Evolutionary conservation across 2,329 filamentous ascomycete species (phyloP).

Genomic region (Clarireedia sp.): DNA sequence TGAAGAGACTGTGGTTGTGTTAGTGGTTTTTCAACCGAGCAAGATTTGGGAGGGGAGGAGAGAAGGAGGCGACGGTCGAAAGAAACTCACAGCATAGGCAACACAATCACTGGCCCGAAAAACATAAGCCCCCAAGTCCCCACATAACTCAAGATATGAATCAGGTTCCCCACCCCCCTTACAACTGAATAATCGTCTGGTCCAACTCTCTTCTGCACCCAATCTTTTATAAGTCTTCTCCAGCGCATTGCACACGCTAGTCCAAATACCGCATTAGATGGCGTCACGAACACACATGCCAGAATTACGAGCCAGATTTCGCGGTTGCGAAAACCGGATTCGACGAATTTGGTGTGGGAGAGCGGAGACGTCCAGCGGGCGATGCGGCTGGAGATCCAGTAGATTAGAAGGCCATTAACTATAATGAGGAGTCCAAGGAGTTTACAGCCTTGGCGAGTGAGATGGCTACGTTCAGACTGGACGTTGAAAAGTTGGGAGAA

Average conservation of each 20-base stretch:
- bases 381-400: not conserved
- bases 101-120: not conserved
- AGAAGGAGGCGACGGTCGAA: no score
- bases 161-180: not conserved
- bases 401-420: not conserved
- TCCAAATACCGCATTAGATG: not conserved
- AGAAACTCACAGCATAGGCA: not conserved
- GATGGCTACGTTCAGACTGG: no score
- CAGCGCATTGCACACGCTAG: not conserved
- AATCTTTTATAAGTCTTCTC: not conserved
- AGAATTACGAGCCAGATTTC: not conserved
- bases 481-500: no score
- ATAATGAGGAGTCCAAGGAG: no score
- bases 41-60: no score
- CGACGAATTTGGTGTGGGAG: not conserved
- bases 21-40: no score
- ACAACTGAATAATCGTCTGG: no score
- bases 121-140: not conserved
- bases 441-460: no score
- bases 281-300: not conserved
- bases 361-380: not conserved
- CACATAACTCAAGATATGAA: not conserved
- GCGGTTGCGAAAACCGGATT: not conserved
- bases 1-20: not conserved
- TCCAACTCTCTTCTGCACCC: no score